phyloP scores from a whole-genome alignment of 2,329 filamentous ascomycete genomes.

The Nemania sp. region DNA sequence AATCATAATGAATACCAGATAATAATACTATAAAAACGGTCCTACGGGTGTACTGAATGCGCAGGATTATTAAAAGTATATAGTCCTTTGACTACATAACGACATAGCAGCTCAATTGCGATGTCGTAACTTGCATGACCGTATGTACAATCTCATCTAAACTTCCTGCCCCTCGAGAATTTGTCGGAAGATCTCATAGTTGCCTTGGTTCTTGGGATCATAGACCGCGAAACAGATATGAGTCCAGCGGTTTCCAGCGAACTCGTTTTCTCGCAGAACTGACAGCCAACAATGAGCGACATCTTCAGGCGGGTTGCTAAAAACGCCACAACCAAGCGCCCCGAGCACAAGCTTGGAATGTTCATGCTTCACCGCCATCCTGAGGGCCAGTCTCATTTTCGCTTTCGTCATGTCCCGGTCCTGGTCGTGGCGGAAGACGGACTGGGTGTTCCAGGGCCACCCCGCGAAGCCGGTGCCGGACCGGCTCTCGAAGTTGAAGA shows the following conservation, averaged over 20 bases:
- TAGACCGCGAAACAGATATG: background rate
- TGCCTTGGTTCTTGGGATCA: background rate
- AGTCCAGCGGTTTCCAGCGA: background rate
- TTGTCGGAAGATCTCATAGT: background rate
- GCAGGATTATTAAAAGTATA: no score
- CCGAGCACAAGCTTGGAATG: background rate
- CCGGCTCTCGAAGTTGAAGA: background rate
- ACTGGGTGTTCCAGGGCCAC: background rate
- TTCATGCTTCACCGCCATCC: background rate
- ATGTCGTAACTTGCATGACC: no score
- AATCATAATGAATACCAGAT: no score
- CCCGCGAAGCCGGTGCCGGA: background rate
- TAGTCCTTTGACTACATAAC: no score
- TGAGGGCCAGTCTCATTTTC: background rate
- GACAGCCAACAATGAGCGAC: background rate
- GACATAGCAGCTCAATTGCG: no score
- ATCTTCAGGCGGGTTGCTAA: background rate
- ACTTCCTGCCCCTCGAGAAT: background rate
- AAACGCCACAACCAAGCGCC: background rate
- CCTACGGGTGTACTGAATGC: no score
- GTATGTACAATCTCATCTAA: background rate
- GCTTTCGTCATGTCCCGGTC: background rate
- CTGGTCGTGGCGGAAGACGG: background rate
- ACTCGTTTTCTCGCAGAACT: background rate
- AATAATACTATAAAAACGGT: no score